Base-by-base conservation (phyloP, 78 protist genomes). In the Dictyostelium discoideum region DNA sequence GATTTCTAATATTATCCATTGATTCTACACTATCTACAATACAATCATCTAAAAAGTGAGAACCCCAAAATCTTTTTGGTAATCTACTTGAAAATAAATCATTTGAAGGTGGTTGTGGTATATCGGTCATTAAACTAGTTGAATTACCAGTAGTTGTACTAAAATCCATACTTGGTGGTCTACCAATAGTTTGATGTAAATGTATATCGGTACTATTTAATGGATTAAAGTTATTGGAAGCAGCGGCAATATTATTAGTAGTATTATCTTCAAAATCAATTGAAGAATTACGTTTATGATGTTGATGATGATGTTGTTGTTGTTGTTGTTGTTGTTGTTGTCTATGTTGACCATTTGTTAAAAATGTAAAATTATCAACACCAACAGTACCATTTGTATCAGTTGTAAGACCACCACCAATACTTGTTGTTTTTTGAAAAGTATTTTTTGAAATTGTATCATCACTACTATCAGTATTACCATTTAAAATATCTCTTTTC, bases 31-130 rank as follows among this genome's bases (percentile, higher is more conserved):
- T 72, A 11, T 22, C 18, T 0, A 82, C 87, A 1, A 82, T 18
- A 8, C 63, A 48, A 22, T 90, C 95, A 26, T 72, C 89, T 20
- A 90, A 42, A 24, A 24, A 87, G 42, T 79, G 77, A n/a, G 85
- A n/a, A 20, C 74, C 40, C 95, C 88, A 82, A 50, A 90, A 90
- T 72, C 84, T 24, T 48, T 90, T 90, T 40, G 87, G 83, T 13
- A 26, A 22, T 44, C 46, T 73, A 26, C 69, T 11, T 39, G 39
- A 13, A 26, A 24, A 69, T 65, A 73, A 16, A 46, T 42, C 60
- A 26, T 44, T 18, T 73, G 86, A 74, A 16, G 88, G 88, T 29
- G 95, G 73, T 6, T 26, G 54, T 82, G 95, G 95, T 20, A 82
- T 80, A 22, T 84, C 87, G 18, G 39, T 42, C 72, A 29, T 42